Percentiles rank a stretch among this genome's conserved stretches.
phyloP scores from a whole-genome alignment of 2,329 filamentous ascomycete species.

The Magnaporthiopsis rhizophila region DNA sequence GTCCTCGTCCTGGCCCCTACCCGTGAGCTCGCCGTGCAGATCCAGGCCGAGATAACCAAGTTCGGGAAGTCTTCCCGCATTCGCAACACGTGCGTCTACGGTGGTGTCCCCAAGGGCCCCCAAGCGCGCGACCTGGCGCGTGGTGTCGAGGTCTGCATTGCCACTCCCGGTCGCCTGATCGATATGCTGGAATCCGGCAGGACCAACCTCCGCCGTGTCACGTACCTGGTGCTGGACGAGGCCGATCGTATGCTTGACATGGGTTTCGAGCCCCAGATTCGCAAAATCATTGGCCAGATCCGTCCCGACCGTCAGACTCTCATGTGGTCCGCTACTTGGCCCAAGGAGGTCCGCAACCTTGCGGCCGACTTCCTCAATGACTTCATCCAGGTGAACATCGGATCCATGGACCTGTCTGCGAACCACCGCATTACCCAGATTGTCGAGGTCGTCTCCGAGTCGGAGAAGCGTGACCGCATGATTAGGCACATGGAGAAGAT shows the following conservation, averaged over 20 bases:
- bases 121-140: slow-evolving; percentile 93
- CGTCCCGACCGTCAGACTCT: slow-evolving; percentile 97
- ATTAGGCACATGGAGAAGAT: slow-evolving; percentile 95
- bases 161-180: slow-evolving; percentile 93
- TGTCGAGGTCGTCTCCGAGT: slow-evolving; percentile 90
- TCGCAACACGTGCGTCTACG: slow-evolving; percentile 97
- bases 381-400: slow-evolving; percentile 98
- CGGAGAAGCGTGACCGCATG: slow-evolving; percentile 97
- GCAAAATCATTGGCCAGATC: slow-evolving; percentile 97
- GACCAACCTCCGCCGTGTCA: slow-evolving; percentile 96
- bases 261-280: slow-evolving; percentile 99
- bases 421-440: slow-evolving; percentile 98
- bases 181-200: slow-evolving; percentile 98
- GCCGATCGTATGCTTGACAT: slow-evolving; percentile 99
- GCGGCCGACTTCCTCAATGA: slow-evolving; percentile 86
- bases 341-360: slow-evolving; percentile 92
- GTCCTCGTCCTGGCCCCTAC: slow-evolving; percentile 94
- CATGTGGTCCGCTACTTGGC: slow-evolving; percentile 99
- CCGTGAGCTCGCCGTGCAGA: slow-evolving; percentile 96
- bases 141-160: slow-evolving; percentile 97
- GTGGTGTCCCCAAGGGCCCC: slow-evolving; percentile 94
- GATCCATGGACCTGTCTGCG: slow-evolving; percentile 89
- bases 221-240: slow-evolving; percentile 96
- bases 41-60: slow-evolving; percentile 97
- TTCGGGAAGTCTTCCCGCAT: slow-evolving; percentile 98